Conservation (phyloP, 257 asterid species). For the Scutellaria minor region DNA sequence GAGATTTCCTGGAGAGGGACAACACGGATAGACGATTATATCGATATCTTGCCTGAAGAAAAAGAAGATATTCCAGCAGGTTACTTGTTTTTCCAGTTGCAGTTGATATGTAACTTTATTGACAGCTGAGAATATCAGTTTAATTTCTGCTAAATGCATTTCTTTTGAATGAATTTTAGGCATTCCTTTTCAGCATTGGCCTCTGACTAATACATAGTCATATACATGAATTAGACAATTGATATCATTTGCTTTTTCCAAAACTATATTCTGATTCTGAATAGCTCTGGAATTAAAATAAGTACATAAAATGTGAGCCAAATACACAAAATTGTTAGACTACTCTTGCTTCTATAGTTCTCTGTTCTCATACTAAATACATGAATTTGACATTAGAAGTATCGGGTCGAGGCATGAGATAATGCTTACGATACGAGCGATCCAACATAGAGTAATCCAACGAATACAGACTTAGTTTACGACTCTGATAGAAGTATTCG, state of each 20-base stretch:
- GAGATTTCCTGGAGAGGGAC: constrained; percentile 70
- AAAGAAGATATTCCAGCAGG: not conserved
- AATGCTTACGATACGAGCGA: too few species aligned
- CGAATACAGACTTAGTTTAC: constrained; percentile 12
- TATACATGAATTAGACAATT: too few species aligned
- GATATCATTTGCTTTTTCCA: too few species aligned
- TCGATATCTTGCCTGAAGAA: constrained; percentile 53
- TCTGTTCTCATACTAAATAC: too few species aligned
- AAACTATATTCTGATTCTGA: too few species aligned
- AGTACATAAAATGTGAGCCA: too few species aligned
- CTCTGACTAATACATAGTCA: too few species aligned
- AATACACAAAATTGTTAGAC: too few species aligned
- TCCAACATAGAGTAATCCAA: not conserved
- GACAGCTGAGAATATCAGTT: constrained; percentile 1
- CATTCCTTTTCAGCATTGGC: not conserved
- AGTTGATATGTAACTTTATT: not conserved
- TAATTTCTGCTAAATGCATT: constrained; percentile 34
- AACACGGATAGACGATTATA: constrained; percentile 45
- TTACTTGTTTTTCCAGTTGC: constrained; percentile 30
- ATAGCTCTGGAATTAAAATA: too few species aligned
- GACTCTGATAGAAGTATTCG: constrained; percentile 48
- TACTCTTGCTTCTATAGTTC: too few species aligned
- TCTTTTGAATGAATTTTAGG: constrained; percentile 15
- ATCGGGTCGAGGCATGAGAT: too few species aligned
- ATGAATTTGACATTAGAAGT: too few species aligned